phyloP scores from a whole-genome alignment of 2,329 filamentous ascomycete species.

The Dendrostoma leiphaemia region DNA sequence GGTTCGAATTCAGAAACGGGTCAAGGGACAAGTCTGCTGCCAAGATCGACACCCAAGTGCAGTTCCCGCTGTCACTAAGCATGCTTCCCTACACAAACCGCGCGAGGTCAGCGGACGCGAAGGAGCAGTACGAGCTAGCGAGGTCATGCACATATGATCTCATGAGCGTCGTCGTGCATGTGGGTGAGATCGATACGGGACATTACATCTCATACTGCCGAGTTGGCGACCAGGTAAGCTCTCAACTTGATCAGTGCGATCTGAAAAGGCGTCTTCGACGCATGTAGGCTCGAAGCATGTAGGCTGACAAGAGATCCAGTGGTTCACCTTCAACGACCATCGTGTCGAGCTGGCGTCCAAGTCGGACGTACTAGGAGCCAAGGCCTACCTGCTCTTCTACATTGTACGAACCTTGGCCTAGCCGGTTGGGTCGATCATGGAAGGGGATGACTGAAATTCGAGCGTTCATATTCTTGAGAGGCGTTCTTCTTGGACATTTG shows the following conservation, averaged over 20 bases:
- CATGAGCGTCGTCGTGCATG: constrained; percentile 86
- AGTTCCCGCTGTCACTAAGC: constrained; percentile 83
- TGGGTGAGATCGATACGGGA: constrained; percentile 88
- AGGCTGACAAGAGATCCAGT: constrained; percentile 48
- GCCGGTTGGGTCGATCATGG: neutral
- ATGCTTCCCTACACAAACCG: constrained; percentile 86
- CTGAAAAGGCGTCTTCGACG: too few species aligned
- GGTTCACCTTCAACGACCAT: constrained; percentile 96
- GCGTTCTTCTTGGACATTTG: constrained; percentile 1
- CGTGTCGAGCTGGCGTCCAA: constrained; percentile 82
- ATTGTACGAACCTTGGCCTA: constrained; percentile 61
- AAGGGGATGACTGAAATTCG: neutral
- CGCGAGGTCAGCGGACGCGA: constrained; percentile 49
- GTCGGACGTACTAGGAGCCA: constrained; percentile 78
- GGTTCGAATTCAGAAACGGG: constrained; percentile 72
- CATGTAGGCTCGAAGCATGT: too few species aligned
- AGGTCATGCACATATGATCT: constrained; percentile 80
- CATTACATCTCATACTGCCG: constrained; percentile 90
- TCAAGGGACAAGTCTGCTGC: constrained; percentile 67
- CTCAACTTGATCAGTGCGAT: too few species aligned
- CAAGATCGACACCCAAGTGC: constrained; percentile 84
- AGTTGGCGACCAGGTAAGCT: constrained; percentile 66
- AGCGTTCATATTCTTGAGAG: constrained; percentile 2
- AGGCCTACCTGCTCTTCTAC: constrained; percentile 92
- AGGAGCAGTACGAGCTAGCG: constrained; percentile 53